Percentiles rank a stretch among this genome's conserved stretches.
phyloP scores from a whole-genome alignment of 371 early-diverging fungal species.

The Mortierella sp. region DNA sequence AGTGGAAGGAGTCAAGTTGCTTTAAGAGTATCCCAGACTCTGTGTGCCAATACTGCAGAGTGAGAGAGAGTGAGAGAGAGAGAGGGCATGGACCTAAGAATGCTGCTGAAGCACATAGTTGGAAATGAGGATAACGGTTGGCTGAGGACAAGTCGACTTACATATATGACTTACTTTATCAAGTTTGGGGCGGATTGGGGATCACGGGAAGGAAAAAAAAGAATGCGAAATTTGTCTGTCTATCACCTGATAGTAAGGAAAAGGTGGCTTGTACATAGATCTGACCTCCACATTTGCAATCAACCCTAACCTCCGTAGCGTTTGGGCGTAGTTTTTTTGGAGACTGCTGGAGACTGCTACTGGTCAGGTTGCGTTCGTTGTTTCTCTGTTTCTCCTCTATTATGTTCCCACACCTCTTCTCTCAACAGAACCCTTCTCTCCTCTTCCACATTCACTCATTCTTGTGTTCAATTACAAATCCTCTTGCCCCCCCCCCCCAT shows the following conservation, averaged over 20 bases:
- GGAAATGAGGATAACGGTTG: background rate
- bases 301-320: background rate
- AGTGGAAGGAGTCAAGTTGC: background rate
- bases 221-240: background rate
- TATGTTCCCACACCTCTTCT: background rate
- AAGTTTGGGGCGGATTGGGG: background rate
- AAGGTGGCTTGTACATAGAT: background rate
- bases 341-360: no score
- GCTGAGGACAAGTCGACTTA: background rate
- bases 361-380: no score
- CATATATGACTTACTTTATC: constrained; percentile 4
- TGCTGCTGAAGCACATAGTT: background rate
- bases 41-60: background rate
- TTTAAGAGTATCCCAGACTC: background rate
- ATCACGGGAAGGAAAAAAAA: constrained; percentile 2
- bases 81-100: background rate
- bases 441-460: background rate
- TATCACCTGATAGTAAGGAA: background rate
- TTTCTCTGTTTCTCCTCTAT: no score
- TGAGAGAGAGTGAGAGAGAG: background rate
- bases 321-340: background rate
- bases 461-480: background rate
- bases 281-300: background rate
- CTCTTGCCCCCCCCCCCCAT: no score
- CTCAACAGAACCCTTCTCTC: background rate